Evolutionary conservation across 1,139 yeast genomes (phyloP).

Genomic region (Entelexis sorbosivorans): DNA sequence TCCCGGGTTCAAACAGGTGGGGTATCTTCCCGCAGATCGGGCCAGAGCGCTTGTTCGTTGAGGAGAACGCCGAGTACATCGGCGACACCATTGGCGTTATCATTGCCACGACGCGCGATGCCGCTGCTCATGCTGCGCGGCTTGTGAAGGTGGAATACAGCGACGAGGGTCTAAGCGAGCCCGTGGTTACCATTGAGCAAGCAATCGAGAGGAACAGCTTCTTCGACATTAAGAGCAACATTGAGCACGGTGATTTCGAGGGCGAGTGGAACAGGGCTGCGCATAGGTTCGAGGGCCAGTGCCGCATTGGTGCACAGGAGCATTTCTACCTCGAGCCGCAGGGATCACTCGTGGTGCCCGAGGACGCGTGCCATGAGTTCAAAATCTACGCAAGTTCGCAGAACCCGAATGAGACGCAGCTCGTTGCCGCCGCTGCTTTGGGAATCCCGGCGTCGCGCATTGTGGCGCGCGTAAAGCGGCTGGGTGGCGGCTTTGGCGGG

Average conservation of each 20-base stretch:
- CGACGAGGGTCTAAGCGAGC: conserved; percentile 25
- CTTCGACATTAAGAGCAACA: conserved; percentile 30
- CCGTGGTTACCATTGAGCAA: conserved; percentile 35
- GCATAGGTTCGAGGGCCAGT: conserved; percentile 32
- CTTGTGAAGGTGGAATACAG: conserved; percentile 37
- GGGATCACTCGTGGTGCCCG: conserved; percentile 36
- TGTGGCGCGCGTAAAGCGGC: conserved; percentile 36
- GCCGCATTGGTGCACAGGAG: conserved; percentile 39
- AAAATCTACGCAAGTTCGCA: conserved; percentile 37
- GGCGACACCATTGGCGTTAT: conserved; percentile 40
- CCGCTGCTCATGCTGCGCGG: conserved; percentile 37
- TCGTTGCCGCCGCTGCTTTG: conserved; percentile 34
- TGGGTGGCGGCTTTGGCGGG: conserved; percentile 62
- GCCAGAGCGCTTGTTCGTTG: conserved; percentile 35
- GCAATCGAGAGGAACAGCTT: conserved; percentile 34
- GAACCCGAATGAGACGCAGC: conserved; percentile 37
- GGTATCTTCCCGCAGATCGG: conserved; percentile 35
- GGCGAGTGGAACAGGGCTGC: conserved; percentile 32
- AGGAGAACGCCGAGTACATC: conserved; percentile 32
- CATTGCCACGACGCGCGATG: conserved; percentile 33
- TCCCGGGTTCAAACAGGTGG: conserved; percentile 34
- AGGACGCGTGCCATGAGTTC: conserved; percentile 36
- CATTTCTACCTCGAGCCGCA: conserved; percentile 40
- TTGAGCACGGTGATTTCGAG: conserved; percentile 35
- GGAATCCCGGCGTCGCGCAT: conserved; percentile 36